A percentile compares a stretch with the other conserved stretches of the same genome.
Evolutionary conservation across 805 yeast species (phyloP).

Genomic region (Cyberlindnera japonica): DNA sequence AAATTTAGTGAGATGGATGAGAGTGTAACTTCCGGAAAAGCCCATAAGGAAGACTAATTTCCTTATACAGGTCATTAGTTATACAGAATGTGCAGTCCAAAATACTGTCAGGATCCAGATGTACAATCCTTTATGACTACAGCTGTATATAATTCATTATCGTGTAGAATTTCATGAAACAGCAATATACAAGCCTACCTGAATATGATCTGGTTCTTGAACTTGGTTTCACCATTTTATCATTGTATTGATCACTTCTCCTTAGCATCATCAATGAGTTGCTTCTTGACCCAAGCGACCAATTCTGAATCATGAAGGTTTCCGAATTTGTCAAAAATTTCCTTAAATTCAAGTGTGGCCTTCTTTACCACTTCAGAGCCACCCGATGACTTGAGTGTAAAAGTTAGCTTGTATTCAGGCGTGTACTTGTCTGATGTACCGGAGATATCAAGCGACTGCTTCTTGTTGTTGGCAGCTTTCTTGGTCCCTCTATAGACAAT

Average conservation of each 20-base stretch:
- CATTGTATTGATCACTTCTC: no score
- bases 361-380: conserved; percentile 16
- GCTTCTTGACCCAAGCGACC: conserved; percentile 35
- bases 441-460: conserved; percentile 26
- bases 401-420: conserved; percentile 43
- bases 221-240: no score
- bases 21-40: no score
- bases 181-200: no score
- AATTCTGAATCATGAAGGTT: conserved; percentile 40
- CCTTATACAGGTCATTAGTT: no score
- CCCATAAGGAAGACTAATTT: no score
- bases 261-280: conserved; percentile 32
- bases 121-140: no score
- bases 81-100: no score
- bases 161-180: no score
- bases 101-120: no score
- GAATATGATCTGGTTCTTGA: no score
- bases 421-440: conserved; percentile 36
- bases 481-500: conserved; percentile 42
- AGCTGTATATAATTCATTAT: no score
- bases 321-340: conserved; percentile 38
- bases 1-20: conserved; percentile 65
- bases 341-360: conserved; percentile 29
- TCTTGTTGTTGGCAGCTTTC: conserved; percentile 8
- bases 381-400: conserved; percentile 27